A percentile compares a stretch with the other conserved stretches of the same genome.
phyloP scores from a whole-genome alignment of 2,329 filamentous ascomycete genomes.

The Leptoxyphium fumago region DNA sequence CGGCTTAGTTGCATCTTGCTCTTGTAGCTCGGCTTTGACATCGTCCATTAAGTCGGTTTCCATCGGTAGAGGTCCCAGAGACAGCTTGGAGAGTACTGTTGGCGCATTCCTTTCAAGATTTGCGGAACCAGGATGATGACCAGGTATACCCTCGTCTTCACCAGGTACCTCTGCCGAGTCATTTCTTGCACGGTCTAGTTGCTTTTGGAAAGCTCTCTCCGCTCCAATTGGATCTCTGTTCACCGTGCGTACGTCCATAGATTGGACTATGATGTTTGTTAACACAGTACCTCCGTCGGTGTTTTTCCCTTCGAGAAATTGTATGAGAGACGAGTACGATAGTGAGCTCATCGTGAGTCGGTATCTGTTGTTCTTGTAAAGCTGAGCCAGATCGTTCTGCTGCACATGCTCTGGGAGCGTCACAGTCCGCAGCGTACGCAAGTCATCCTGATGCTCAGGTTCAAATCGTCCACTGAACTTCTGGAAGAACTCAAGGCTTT shows the following conservation, averaged over 20 bases:
- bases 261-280: conserved; percentile 52
- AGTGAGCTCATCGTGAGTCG: conserved; percentile 77
- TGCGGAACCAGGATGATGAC: conserved; percentile 50
- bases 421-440: conserved; percentile 60
- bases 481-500: conserved; percentile 60
- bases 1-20: conserved; percentile 66
- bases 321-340: conserved; percentile 67
- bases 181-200: conserved; percentile 36
- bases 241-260: conserved; percentile 44
- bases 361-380: conserved; percentile 80
- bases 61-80: conserved; percentile 69
- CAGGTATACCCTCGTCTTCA: conserved; percentile 55
- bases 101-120: conserved; percentile 45
- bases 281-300: conserved; percentile 68
- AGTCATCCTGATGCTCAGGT: conserved; percentile 62
- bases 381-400: conserved; percentile 60
- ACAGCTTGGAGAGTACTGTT: conserved; percentile 46
- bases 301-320: conserved; percentile 77
- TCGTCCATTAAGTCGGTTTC: conserved; percentile 72
- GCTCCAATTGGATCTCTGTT: conserved; percentile 39
- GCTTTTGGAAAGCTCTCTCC: conserved; percentile 45
- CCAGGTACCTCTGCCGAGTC: conserved; percentile 41
- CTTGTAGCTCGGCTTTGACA: conserved; percentile 71
- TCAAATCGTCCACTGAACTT: conserved; percentile 57
- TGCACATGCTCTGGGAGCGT: conserved; percentile 63